Percentiles rank a stretch among this genome's conserved stretches.
Conservation (phyloP, 345 rosid genomes). For the Hibiscus tridactylites region DNA sequence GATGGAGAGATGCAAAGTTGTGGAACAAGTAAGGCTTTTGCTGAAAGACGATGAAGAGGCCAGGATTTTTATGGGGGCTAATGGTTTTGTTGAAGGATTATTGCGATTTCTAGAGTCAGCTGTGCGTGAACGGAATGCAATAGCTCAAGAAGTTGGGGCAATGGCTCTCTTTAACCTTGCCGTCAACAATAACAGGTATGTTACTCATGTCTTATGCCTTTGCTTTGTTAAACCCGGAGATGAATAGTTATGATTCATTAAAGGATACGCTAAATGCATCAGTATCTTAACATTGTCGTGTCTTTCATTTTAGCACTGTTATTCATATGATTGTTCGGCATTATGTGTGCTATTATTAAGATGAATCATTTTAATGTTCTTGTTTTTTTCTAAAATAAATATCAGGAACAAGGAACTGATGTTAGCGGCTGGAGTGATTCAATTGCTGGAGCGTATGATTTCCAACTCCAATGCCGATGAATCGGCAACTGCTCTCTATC, state of each 20-base stretch:
- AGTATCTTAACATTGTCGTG: neutral
- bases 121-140: conserved; percentile 30
- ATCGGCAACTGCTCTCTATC: conserved; percentile 80
- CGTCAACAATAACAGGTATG: conserved; percentile 91
- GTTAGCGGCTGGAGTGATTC: conserved; percentile 58
- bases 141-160: conserved; percentile 71
- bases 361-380: neutral
- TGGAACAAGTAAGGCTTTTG: conserved; percentile 63
- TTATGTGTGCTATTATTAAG: neutral
- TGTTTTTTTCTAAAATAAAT: neutral
- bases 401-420: conserved; percentile 82
- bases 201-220: conserved; percentile 2
- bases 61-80: conserved; percentile 76
- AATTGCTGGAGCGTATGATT: conserved; percentile 72
- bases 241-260: neutral
- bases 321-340: neutral
- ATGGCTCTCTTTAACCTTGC: conserved; percentile 96
- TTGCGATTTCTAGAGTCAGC: conserved; percentile 59
- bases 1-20: conserved; percentile 46
- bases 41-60: conserved; percentile 96
- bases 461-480: conserved; percentile 41
- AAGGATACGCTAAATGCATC: neutral
- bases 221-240: neutral
- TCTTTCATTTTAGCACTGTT: neutral
- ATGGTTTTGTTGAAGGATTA: conserved; percentile 76